Conservation (phyloP, 345 rosid genomes). For the Brassica cretica region DNA sequence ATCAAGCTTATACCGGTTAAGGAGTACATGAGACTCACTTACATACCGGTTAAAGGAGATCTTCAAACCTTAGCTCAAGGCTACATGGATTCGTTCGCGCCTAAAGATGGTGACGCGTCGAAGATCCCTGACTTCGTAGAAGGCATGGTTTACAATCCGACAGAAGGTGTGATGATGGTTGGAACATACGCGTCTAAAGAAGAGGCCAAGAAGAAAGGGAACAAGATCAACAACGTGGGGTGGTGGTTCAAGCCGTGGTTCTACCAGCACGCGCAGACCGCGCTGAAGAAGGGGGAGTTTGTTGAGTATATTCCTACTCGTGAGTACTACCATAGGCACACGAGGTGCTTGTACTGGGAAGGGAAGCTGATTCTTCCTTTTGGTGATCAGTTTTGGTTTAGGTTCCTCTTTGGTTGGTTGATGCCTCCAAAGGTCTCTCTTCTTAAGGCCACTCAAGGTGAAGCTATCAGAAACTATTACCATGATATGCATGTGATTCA, state of each 20-base stretch:
- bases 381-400: constrained; percentile 95
- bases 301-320: constrained; percentile 97
- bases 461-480: constrained; percentile 94
- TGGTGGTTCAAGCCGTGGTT: constrained; percentile 99
- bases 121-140: constrained; percentile 98
- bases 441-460: constrained; percentile 99
- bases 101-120: constrained; percentile 67
- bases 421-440: constrained; percentile 99
- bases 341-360: constrained; percentile 98
- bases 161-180: constrained; percentile 88
- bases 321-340: constrained; percentile 97
- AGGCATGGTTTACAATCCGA: constrained; percentile 74
- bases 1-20: constrained; percentile 82
- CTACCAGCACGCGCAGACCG: constrained; percentile 88
- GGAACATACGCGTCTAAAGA: constrained; percentile 89
- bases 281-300: constrained; percentile 84
- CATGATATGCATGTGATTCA: constrained; percentile 98
- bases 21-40: constrained; percentile 92
- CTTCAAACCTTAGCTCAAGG: constrained; percentile 74
- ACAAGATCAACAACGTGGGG: constrained; percentile 75
- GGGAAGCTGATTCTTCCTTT: constrained; percentile 99
- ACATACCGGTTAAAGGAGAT: constrained; percentile 79
- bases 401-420: constrained; percentile 93
- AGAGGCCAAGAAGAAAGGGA: constrained; percentile 93
- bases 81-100: constrained; percentile 88